These are phyloP conservation scores for Globisporangium nagaii DNA, from an alignment of 352 stramenopile genomes.

Conservation along the genomic window DNA sequence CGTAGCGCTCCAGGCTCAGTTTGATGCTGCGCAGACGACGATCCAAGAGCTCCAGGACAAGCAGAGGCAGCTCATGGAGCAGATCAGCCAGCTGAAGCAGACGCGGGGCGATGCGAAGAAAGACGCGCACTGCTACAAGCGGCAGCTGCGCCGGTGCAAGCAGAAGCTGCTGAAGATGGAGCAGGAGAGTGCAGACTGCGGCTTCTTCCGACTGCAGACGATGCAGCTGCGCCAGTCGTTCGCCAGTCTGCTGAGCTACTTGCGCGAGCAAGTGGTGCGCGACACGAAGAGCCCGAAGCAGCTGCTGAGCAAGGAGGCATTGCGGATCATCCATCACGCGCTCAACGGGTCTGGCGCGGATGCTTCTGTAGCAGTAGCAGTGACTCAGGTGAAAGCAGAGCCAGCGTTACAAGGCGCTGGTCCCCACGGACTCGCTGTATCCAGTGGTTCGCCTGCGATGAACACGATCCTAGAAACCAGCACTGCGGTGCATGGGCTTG, in stretches of 20 bases:
- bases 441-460: neutral
- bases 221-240: constrained; percentile 31
- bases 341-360: constrained; percentile 1
- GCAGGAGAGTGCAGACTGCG: constrained; percentile 20
- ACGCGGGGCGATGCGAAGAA: constrained; percentile 46
- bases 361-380: no score
- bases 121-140: constrained; percentile 51
- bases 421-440: no score
- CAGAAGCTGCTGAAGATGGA: constrained; percentile 23
- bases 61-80: constrained; percentile 28
- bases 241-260: constrained; percentile 28
- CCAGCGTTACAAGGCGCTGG: no score
- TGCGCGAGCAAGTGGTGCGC: constrained; percentile 39
- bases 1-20: constrained; percentile 15
- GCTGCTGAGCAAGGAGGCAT: constrained; percentile 44
- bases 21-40: constrained; percentile 17
- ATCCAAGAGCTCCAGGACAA: constrained; percentile 27
- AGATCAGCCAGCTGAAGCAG: constrained; percentile 43
- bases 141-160: constrained; percentile 49
- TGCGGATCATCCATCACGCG: constrained; percentile 24
- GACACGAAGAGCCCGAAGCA: constrained; percentile 63
- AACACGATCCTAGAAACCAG: neutral
- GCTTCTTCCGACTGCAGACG: constrained; percentile 40
- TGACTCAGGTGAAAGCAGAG: no score
- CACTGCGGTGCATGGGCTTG: neutral